Conservation (phyloP, 1,284 basidiomycete genomes). For the Cutaneotrichosporon cavernicola region DNA sequence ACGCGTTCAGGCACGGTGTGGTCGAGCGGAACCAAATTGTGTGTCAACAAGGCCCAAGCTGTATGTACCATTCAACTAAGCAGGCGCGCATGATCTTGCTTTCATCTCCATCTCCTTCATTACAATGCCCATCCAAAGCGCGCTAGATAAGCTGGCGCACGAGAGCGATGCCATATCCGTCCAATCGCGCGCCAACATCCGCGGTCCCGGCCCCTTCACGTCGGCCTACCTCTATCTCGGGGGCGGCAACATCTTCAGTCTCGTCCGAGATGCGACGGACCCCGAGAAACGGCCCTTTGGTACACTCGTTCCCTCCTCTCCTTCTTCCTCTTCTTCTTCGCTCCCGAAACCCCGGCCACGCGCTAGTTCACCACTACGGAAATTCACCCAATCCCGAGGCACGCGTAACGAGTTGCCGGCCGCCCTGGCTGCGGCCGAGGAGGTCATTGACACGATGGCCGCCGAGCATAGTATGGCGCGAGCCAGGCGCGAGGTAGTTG, state of each 20-base stretch:
- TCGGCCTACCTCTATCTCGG: constrained; percentile 39
- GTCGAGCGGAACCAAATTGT: neutral
- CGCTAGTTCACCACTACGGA: constrained; percentile 34
- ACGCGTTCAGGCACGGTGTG: neutral
- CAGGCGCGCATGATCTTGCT: neutral
- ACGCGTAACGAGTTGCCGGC: constrained; percentile 38
- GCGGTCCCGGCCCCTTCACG: constrained; percentile 42
- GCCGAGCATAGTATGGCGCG: constrained; percentile 38
- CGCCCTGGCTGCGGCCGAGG: constrained; percentile 41
- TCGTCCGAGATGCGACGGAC: constrained; percentile 48
- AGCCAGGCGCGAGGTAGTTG: constrained; percentile 39
- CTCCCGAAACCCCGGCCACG: neutral
- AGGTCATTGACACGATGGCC: constrained; percentile 44
- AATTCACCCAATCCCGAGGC: constrained; percentile 19
- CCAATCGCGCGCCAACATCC: constrained; percentile 34
- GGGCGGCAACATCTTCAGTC: constrained; percentile 25
- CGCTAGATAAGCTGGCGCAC: constrained; percentile 36
- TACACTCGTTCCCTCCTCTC: constrained; percentile 27
- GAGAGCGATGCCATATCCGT: constrained; percentile 41
- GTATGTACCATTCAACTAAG: too few species aligned
- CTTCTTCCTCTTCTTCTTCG: neutral
- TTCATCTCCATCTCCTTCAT: neutral
- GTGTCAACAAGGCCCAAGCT: neutral
- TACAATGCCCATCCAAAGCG: constrained; percentile 28
- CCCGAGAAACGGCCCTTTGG: constrained; percentile 45